These are phyloP conservation scores for Zangia roseola DNA, from an alignment of 768 basidiomycete species.

Conservation along the genomic window DNA sequence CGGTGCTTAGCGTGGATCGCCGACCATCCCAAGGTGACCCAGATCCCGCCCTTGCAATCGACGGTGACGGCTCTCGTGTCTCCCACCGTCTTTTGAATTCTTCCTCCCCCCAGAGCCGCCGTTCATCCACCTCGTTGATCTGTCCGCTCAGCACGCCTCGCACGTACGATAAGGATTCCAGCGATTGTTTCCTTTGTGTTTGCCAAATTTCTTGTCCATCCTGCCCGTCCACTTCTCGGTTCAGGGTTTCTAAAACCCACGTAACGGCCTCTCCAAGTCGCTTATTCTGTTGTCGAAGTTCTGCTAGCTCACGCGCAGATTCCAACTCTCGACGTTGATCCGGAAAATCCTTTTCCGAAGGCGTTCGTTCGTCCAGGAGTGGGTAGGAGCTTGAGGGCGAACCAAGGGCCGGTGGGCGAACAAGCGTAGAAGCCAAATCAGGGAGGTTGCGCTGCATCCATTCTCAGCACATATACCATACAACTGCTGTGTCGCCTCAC, in stretches of 20 bases:
- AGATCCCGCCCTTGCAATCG: slow-evolving; percentile 21
- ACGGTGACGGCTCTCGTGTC: slow-evolving; percentile 23
- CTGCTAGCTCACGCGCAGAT: slow-evolving; percentile 60
- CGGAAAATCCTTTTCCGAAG: slow-evolving; percentile 64
- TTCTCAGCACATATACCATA: slow-evolving; percentile 5
- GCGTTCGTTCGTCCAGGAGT: slow-evolving; percentile 55
- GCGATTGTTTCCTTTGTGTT: slow-evolving; percentile 53
- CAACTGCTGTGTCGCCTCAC: slow-evolving; percentile 39
- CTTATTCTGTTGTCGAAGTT: slow-evolving; percentile 56
- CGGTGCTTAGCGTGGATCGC: slow-evolving; percentile 9
- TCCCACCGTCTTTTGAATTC: slow-evolving; percentile 41
- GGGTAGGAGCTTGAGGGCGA: slow-evolving; percentile 52
- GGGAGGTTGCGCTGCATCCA: slow-evolving; percentile 73
- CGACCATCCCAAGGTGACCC: slow-evolving; percentile 17
- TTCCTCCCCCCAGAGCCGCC: slow-evolving; percentile 59
- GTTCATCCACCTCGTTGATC: slow-evolving; percentile 57
- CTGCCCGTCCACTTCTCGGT: slow-evolving; percentile 47
- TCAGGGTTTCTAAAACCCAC: slow-evolving; percentile 72
- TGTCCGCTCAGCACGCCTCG: slow-evolving; percentile 67
- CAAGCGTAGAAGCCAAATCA: slow-evolving; percentile 70
- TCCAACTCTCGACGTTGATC: slow-evolving; percentile 69
- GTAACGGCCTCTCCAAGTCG: slow-evolving; percentile 65
- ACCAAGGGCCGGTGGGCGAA: slow-evolving; percentile 47
- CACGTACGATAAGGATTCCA: slow-evolving; percentile 76
- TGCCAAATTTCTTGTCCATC: slow-evolving; percentile 40